Base-by-base conservation (phyloP, 2,329 filamentous ascomycete species). In the Apiospora hydei region DNA sequence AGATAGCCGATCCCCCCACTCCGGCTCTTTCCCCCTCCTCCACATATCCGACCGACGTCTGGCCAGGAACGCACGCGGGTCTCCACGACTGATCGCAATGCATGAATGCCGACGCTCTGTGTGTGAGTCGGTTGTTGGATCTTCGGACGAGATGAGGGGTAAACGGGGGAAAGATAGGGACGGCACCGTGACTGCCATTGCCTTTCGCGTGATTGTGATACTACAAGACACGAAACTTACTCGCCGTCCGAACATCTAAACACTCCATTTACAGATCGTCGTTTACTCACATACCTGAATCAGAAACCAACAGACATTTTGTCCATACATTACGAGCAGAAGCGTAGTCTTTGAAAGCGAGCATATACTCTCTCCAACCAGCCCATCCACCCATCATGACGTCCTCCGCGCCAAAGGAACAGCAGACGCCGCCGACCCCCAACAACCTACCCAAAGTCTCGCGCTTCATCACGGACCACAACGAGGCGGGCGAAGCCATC, bases 381-480 rank as follows among this genome's bases (percentile, higher is more conserved):
- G 41, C 10, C 13, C 41, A 43, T 43, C 13, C 26, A 30, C 14
- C 26, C 30, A 34, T 24, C 44, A 51, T 41, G 24, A 69, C 66
- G 43, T 8, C 53, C 21, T 26, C 53, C 7, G 24, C 66, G 24
- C 3, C 66, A 3, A 44, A 44, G 43, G 38, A 14, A 18, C 26
- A 41, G 41, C 26, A 41, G 41, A 30, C 73, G 61, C 67, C 75
- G 73, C 71, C 75, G 57, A 71, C 71, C 57, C 67, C 69, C 72
- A 75, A 75, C 70, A 73, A 75, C 71, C 70, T 75, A 11, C 73
- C 67, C 26, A 68, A 61, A 34, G 57, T 75, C 30, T 16, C 75
- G 43, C 80, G 80, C 57, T 79, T 75, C 75, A 81, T 81, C 70
- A 78, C 81, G 72, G 80, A 80, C 72, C 82, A 84, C 77, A 74